Base-by-base conservation (phyloP, 108 stramenopile species). In the Pseudonitzschia delicatissima region DNA sequence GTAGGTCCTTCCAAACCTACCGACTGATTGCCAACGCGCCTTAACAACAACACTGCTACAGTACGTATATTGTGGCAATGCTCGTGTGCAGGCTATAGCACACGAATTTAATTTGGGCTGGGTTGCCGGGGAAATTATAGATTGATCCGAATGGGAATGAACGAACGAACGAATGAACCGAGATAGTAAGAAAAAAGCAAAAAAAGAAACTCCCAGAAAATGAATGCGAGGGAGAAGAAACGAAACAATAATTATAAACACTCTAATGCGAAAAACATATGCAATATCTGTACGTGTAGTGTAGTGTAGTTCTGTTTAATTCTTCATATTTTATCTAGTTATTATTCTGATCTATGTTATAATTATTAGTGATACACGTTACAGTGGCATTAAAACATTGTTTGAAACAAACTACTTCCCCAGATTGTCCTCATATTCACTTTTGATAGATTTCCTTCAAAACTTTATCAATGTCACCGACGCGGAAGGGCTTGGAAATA, bases 1-100 rank as follows among this genome's bases (percentile, higher is more conserved):
- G 88, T 35, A 68, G 77, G 26, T 78, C 83, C 51, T 95, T 97
- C 73, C 73, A 77, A 45, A 87, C 85, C 8, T 69, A 77, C 61
- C 36, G 57, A 69, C 34, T 82, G 37, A 76, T 93, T 34, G 62
- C 53, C 45, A 72, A 90, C 47, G 64, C 72, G 31, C 53, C 53
- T 23, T 55, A 48, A 48, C 1, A 15, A 39, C 37, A 39, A 6
- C 11, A 39, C 37, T 39, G 37, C 37, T 8, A 11, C 8, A 39
- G 37, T 11, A 39, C 37, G 11, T 39, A 11, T 11, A 11, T 39
- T 11, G 6, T 39, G 6, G 37, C 37, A 6, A 39, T 8, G 37
- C 11, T 11, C 7, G 17, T 23, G 47, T 3, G 9, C 17, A 23
- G 9, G n/a, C n/a, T n/a, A n/a, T n/a, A n/a, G n/a, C n/a, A n/a